These are phyloP conservation scores for Vitis amurensis DNA, from an alignment of 164 flowering plant genomes.

Conservation along the genomic window DNA sequence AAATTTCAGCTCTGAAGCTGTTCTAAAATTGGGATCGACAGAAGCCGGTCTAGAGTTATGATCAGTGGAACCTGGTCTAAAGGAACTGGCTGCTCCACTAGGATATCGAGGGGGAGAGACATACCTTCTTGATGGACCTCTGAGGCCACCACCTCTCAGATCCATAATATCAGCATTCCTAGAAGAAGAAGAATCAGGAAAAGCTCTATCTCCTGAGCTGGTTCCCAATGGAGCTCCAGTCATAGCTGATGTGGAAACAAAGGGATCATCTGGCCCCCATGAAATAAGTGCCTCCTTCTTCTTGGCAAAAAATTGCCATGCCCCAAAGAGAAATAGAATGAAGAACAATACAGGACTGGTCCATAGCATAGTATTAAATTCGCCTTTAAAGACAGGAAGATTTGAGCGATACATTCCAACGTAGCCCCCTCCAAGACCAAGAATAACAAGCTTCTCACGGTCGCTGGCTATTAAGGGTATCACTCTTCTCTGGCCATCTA, in stretches of 20 bases:
- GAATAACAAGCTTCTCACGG: constrained; percentile 74
- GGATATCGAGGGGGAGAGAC: constrained; percentile 71
- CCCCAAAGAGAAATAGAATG: constrained; percentile 74
- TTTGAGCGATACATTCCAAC: constrained; percentile 81
- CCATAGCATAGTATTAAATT: constrained; percentile 75
- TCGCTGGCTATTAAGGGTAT: constrained; percentile 71
- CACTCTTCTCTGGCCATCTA: constrained; percentile 12
- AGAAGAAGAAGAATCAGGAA: constrained; percentile 61
- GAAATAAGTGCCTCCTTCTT: constrained; percentile 84
- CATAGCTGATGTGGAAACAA: constrained; percentile 49
- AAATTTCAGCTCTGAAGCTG: constrained; percentile 64
- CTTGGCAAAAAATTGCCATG: constrained; percentile 90
- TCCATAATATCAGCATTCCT: constrained; percentile 65
- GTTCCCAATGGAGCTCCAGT: constrained; percentile 56
- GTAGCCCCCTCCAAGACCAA: constrained; percentile 80
- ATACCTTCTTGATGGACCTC: constrained; percentile 74
- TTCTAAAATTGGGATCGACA: constrained; percentile 58
- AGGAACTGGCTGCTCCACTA: constrained; percentile 57
- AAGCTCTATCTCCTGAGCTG: constrained; percentile 53
- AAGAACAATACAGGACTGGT: constrained; percentile 85
- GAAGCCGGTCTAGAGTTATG: constrained; percentile 48
- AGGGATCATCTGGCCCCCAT: constrained; percentile 95
- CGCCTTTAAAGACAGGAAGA: constrained; percentile 74
- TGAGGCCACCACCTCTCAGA: constrained; percentile 51
- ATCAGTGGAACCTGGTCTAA: constrained; percentile 50